phyloP scores from a whole-genome alignment of 208 protist genomes.

The Acanthamoeba healyi region DNA sequence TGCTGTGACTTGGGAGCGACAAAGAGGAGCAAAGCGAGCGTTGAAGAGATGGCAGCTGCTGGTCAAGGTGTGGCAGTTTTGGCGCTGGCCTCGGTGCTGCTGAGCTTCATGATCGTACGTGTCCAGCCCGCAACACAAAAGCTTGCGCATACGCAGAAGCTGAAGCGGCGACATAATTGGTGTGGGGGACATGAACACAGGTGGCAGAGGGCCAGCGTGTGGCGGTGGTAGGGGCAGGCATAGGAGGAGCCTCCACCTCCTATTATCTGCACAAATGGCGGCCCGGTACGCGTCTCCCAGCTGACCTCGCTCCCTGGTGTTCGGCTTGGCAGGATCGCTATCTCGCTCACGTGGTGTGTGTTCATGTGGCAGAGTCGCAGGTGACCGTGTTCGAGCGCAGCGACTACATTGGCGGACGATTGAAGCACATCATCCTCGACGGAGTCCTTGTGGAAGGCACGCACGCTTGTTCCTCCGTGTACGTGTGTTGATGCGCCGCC shows the following conservation, averaged over 20 bases:
- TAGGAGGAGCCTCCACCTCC: slow-evolving; percentile 48
- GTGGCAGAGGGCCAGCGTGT: neutral
- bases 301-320: neutral
- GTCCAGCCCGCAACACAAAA: too few species aligned
- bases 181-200: neutral
- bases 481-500: too few species aligned
- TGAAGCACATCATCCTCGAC: slow-evolving; percentile 38
- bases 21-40: too few species aligned
- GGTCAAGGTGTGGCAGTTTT: too few species aligned
- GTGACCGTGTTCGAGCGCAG: slow-evolving; percentile 57
- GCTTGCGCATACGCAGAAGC: too few species aligned
- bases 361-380: neutral
- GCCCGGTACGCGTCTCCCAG: neutral
- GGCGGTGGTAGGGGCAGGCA: slow-evolving; percentile 22
- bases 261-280: slow-evolving; percentile 60
- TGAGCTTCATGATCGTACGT: too few species aligned
- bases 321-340: neutral
- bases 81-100: too few species aligned
- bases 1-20: too few species aligned
- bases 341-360: neutral
- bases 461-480: neutral
- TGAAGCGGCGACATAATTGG: too few species aligned
- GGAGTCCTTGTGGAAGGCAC: slow-evolving; percentile 18
- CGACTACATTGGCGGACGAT: slow-evolving; percentile 66
- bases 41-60: too few species aligned